These are phyloP conservation scores for Colletotrichum sp. DNA, from an alignment of 2,329 filamentous ascomycete genomes.

Conservation along the genomic window DNA sequence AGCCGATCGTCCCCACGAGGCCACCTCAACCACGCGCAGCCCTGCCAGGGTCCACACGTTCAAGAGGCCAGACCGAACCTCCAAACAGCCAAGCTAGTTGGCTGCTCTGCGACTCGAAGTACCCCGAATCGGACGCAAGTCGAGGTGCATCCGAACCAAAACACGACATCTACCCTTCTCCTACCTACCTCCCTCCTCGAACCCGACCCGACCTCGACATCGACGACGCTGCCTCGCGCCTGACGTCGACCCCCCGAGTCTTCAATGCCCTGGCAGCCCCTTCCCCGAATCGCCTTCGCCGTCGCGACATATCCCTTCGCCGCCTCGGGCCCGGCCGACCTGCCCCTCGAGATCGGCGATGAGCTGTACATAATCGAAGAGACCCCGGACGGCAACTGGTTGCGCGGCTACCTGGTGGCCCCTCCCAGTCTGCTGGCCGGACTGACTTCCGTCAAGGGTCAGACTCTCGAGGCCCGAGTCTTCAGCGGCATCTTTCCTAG, in stretches of 20 bases:
- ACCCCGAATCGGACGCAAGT: not conserved
- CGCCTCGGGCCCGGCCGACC: conserved; percentile 84
- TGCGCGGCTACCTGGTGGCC: conserved; percentile 92
- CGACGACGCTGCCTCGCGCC: not conserved
- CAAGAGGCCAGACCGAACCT: not conserved
- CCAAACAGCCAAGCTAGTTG: not conserved
- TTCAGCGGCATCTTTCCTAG: conserved; percentile 98
- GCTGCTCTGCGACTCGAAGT: not conserved
- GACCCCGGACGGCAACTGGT: conserved; percentile 90
- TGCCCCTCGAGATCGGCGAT: conserved; percentile 96
- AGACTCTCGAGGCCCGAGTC: conserved; percentile 92
- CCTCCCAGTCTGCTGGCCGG: conserved; percentile 92
- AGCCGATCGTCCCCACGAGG: conserved; percentile 21
- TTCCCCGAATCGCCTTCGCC: conserved; percentile 96
- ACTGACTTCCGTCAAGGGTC: conserved; percentile 87
- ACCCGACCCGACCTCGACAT: not conserved
- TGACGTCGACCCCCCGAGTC: conserved; percentile 2
- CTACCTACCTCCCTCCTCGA: not conserved
- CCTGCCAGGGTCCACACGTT: conserved; percentile 20
- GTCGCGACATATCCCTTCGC: conserved; percentile 95
- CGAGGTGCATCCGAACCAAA: not conserved
- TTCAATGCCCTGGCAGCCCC: conserved; percentile 93
- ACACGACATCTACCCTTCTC: not conserved
- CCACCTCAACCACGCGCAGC: conserved; percentile 15
- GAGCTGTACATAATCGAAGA: conserved; percentile 99